Conservation (phyloP, 352 stramenopile species). For the Pythium pectinolyticum region DNA sequence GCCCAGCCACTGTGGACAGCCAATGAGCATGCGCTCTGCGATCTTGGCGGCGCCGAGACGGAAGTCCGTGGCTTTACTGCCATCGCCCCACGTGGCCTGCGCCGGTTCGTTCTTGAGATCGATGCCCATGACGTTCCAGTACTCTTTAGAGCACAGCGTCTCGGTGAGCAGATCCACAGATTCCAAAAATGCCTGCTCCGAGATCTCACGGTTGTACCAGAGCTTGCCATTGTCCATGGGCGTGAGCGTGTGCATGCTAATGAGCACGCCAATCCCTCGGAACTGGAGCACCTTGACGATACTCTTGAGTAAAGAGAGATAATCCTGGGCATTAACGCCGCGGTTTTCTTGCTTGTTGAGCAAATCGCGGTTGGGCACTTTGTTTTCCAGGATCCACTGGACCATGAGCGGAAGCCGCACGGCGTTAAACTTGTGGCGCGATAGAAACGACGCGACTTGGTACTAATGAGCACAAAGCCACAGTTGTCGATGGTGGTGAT, state of each 20-base stretch:
- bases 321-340: conserved; percentile 42
- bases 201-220: conserved; percentile 36
- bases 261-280: conserved; percentile 45
- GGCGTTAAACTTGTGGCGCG: conserved; percentile 76
- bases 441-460: conserved; percentile 67
- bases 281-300: conserved; percentile 43
- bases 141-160: conserved; percentile 56
- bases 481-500: background rate
- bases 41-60: conserved; percentile 46
- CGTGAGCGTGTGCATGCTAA: conserved; percentile 46
- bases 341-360: conserved; percentile 56
- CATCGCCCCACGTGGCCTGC: conserved; percentile 53
- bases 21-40: conserved; percentile 59
- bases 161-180: conserved; percentile 40
- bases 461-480: conserved; percentile 30
- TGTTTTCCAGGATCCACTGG: conserved; percentile 59
- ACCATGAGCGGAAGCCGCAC: conserved; percentile 71
- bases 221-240: conserved; percentile 31
- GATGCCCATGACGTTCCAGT: conserved; percentile 78
- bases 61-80: conserved; percentile 46
- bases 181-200: conserved; percentile 32
- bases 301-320: conserved; percentile 44
- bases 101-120: conserved; percentile 68
- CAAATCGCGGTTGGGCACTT: conserved; percentile 33
- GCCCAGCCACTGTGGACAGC: conserved; percentile 63